These are phyloP conservation scores for Xerocomus brunneocitrinus DNA, from an alignment of 768 basidiomycete species.

Conservation along the genomic window DNA sequence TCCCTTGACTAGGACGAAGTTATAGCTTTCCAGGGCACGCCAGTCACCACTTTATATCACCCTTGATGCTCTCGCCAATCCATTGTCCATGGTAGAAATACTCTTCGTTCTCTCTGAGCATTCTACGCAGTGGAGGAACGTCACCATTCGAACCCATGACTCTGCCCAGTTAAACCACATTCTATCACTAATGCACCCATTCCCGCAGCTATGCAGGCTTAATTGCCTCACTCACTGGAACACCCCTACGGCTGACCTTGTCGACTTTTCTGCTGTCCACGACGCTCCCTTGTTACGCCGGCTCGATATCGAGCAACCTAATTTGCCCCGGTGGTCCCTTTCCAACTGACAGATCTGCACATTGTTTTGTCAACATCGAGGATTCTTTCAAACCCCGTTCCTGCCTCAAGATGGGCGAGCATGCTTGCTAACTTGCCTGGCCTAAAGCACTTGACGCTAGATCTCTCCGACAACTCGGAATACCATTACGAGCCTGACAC, in stretches of 20 bases:
- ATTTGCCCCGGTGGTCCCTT: conserved; percentile 35
- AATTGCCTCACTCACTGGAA: conserved; percentile 30
- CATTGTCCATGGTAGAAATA: conserved; percentile 29
- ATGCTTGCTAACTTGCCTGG: conserved; percentile 37
- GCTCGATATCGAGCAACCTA: conserved; percentile 33
- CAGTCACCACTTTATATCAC: conserved; percentile 43
- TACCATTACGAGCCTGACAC: conserved; percentile 19
- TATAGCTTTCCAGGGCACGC: conserved; percentile 49
- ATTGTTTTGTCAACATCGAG: conserved; percentile 28
- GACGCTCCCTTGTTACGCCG: conserved; percentile 34
- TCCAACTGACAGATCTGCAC: conserved; percentile 33
- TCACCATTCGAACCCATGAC: conserved; percentile 38
- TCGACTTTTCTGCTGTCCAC: conserved; percentile 29
- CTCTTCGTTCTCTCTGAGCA: conserved; percentile 39
- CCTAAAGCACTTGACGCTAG: conserved; percentile 41
- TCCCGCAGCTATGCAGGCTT: conserved; percentile 37
- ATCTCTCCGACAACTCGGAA: conserved; percentile 30
- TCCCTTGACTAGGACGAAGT: conserved; percentile 38
- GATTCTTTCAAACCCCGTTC: conserved; percentile 15
- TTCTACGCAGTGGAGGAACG: conserved; percentile 40
- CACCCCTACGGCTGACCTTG: conserved; percentile 15
- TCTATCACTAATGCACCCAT: conserved; percentile 34
- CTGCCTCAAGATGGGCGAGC: conserved; percentile 22
- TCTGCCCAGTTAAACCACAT: conserved; percentile 38
- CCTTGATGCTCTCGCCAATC: conserved; percentile 34